phyloP scores from a whole-genome alignment of 306 rosid genomes.

The Cicer chorassanicum region DNA sequence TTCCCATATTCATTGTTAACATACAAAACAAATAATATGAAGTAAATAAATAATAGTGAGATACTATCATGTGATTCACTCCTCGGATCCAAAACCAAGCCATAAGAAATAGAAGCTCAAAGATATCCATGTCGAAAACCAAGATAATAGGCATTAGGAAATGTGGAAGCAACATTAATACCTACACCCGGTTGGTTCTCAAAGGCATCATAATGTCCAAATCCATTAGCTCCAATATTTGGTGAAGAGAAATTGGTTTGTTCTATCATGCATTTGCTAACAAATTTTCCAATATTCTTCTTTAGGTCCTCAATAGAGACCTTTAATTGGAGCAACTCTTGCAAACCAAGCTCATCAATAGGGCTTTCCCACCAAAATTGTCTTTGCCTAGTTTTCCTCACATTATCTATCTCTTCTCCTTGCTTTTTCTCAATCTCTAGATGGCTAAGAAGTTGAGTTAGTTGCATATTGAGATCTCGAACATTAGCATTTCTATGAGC shows the following conservation, averaged over 20 bases:
- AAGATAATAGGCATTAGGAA: conserved; percentile 49
- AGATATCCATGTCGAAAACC: conserved; percentile 50
- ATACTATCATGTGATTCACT: conserved; percentile 15
- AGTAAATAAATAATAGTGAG: conserved; percentile 31
- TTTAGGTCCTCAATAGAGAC: conserved; percentile 62
- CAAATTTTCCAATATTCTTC: conserved; percentile 51
- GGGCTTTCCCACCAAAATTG: conserved; percentile 70
- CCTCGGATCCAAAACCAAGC: conserved; percentile 32
- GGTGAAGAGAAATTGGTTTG: conserved; percentile 23
- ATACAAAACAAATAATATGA: background rate
- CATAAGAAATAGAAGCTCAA: conserved; percentile 35
- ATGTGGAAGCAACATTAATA: conserved; percentile 31
- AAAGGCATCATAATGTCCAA: conserved; percentile 38
- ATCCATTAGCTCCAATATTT: conserved; percentile 24
- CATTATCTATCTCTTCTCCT: conserved; percentile 57
- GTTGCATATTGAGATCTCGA: conserved; percentile 55
- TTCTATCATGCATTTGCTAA: conserved; percentile 48
- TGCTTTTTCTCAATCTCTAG: conserved; percentile 62
- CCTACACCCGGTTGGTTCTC: conserved; percentile 38
- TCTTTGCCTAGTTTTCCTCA: conserved; percentile 47
- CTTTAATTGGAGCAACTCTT: conserved; percentile 50
- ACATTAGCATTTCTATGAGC: conserved; percentile 49
- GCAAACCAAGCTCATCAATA: conserved; percentile 53
- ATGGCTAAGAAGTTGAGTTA: conserved; percentile 51
- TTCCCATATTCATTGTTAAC: conserved; percentile 14